Percentiles rank a stretch among this genome's conserved stretches.
These are phyloP conservation scores for Leucocoprinus birnbaumii DNA, from an alignment of 768 basidiomycete genomes.

Conservation along the genomic window DNA sequence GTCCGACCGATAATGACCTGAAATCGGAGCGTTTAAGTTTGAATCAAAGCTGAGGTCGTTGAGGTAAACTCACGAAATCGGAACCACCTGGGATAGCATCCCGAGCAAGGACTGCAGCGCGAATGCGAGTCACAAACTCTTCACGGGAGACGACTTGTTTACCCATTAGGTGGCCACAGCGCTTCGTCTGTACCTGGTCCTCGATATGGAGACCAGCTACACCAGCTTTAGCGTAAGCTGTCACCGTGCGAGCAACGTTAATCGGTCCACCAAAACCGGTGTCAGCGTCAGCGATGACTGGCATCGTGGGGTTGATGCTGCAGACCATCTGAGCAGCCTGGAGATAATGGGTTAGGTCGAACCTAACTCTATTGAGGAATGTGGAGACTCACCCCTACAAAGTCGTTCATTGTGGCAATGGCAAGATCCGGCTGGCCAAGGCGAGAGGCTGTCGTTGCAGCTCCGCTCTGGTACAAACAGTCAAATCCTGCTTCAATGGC, in stretches of 20 bases:
- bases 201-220: slow-evolving; percentile 77
- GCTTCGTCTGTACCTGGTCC: slow-evolving; percentile 79
- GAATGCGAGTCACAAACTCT: slow-evolving; percentile 69
- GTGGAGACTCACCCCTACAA: slow-evolving; percentile 47
- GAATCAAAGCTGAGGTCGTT: not conserved
- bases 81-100: slow-evolving; percentile 71
- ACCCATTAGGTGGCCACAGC: slow-evolving; percentile 76
- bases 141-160: slow-evolving; percentile 81
- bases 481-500: slow-evolving; percentile 75
- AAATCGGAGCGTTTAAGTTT: not conserved
- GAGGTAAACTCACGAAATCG: slow-evolving; percentile 48
- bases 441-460: slow-evolving; percentile 76
- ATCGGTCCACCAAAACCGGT: slow-evolving; percentile 76
- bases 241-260: slow-evolving; percentile 73
- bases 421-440: slow-evolving; percentile 74
- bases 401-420: slow-evolving; percentile 75
- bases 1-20: slow-evolving; percentile 73
- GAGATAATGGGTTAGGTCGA: not conserved
- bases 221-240: slow-evolving; percentile 61
- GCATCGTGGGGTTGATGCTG: slow-evolving; percentile 56
- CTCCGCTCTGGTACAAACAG: slow-evolving; percentile 76
- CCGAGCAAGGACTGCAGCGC: slow-evolving; percentile 73
- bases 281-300: slow-evolving; percentile 78
- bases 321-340: slow-evolving; percentile 70
- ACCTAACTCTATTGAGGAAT: not conserved